These are phyloP conservation scores for Thielaviopsis punctulata DNA, from an alignment of 2,329 filamentous ascomycete species.

Conservation along the genomic window DNA sequence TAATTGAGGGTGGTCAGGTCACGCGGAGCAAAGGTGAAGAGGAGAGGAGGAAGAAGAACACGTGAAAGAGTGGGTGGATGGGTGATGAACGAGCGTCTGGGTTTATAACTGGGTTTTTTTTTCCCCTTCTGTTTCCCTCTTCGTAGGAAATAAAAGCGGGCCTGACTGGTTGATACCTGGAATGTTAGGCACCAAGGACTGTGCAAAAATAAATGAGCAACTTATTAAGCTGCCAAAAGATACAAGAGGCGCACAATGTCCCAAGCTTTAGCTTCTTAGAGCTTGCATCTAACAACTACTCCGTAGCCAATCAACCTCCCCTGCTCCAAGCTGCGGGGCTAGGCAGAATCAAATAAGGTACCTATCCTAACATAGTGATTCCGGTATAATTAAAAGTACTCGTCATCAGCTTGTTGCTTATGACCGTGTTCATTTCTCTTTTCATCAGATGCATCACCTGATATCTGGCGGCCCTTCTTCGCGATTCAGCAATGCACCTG, in stretches of 20 bases:
- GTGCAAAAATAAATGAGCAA: not conserved
- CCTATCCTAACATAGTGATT: not conserved
- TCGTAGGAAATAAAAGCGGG: not conserved
- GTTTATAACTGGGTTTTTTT: constrained; percentile 6
- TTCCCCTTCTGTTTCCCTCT: not conserved
- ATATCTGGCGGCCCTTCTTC: not conserved
- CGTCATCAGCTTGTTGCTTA: not conserved
- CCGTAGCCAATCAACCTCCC: not conserved
- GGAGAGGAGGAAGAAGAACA: constrained; percentile 21
- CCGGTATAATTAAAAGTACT: not conserved
- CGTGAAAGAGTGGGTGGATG: constrained; percentile 22
- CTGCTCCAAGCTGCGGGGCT: not conserved
- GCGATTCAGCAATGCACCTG: not conserved
- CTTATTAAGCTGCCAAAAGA: not conserved
- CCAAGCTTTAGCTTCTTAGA: not conserved
- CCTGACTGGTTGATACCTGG: not conserved
- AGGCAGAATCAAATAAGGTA: not conserved
- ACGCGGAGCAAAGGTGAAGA: constrained; percentile 19
- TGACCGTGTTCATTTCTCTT: not conserved
- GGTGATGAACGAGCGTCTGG: not conserved
- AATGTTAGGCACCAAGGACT: not conserved
- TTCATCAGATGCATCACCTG: not conserved
- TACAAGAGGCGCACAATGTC: not conserved
- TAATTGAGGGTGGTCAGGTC: constrained; percentile 16
- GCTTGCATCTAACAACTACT: not conserved